These are phyloP conservation scores for Trametes sp. DNA, from an alignment of 1,284 basidiomycete genomes.

Conservation along the genomic window DNA sequence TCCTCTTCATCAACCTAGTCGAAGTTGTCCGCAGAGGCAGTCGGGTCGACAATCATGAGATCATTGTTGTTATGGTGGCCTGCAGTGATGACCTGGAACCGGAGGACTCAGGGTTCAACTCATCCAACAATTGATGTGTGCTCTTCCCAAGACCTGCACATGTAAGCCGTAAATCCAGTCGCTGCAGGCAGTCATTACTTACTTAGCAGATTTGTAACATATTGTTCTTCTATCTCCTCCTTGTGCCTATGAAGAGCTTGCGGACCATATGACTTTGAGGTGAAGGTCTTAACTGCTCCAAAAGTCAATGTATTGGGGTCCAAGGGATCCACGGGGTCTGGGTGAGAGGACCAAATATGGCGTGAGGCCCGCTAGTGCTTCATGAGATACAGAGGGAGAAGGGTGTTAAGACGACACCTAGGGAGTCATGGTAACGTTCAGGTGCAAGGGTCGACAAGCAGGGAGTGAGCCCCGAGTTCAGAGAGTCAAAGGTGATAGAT, in stretches of 20 bases:
- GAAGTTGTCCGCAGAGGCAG: neutral
- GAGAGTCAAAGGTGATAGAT: neutral
- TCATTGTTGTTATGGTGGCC: neutral
- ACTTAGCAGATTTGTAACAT: conserved; percentile 1
- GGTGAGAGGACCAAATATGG: neutral
- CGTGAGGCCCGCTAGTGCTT: neutral
- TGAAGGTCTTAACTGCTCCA: neutral
- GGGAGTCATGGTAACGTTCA: too few species aligned
- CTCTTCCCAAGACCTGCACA: neutral
- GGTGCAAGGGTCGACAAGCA: too few species aligned
- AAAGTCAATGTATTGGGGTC: neutral
- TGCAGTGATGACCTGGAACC: neutral
- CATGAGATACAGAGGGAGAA: neutral
- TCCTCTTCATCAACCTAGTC: conserved; percentile 3
- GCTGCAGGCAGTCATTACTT: neutral
- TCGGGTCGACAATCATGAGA: neutral
- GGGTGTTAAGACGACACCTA: too few species aligned
- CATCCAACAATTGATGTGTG: neutral
- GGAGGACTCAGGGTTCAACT: neutral
- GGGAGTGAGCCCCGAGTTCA: too few species aligned
- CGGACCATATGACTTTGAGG: neutral
- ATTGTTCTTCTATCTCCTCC: neutral
- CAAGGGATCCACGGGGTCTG: neutral
- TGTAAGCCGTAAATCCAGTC: too few species aligned
- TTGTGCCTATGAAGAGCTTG: neutral